Base-by-base conservation (phyloP, 345 rosid genomes). In the Aquilaria malaccensis region DNA sequence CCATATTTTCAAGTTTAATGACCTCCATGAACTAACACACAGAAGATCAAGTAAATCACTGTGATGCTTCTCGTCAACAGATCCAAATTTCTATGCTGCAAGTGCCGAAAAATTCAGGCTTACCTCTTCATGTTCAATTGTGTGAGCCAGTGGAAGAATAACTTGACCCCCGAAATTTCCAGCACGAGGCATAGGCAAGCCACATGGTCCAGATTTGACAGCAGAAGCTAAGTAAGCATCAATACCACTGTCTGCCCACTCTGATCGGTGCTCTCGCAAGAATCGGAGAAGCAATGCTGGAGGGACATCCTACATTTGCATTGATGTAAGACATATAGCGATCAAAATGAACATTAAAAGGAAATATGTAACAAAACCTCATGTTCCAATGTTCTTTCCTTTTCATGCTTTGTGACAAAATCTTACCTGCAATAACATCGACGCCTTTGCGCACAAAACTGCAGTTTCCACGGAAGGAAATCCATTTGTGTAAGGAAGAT, bases 111-210 rank as follows among this genome's bases (percentile, higher is more conserved):
- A 41, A 12, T 33, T 55, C 51, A 4, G 10, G 70, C 75, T 77
- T 59, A 68, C 99, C 90, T 94, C 99, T 84, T 94, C 99, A 55
- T 94, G 81, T 64, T 94, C 99, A 59, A 94, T 81, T 6, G 96
- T 88, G 72, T 94, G 97, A 75, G 99, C 97, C 58, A 94, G 80
- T 51, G 99, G 99, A 70, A 87, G 97, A 74, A 94, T 90, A 59
- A 90, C 86, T 68, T 88, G 99, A 74, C 99, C 93, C 9, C 96
- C 96, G 37, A 86, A 94, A 74, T 81, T 83, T 63, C 95, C 97
- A 67, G 83, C 77, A 51, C 88, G 78, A 66, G 87, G 60, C n/a
- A 89, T 84, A 2, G 96, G 87, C 69, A 94, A 71, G 79, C 77
- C 73, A 72, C 89, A 86, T 9, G 99, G 95, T 47, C 96, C 91